These are phyloP conservation scores for Barnettozyma pratensis DNA, from an alignment of 805 yeast genomes.

Conservation along the genomic window DNA sequence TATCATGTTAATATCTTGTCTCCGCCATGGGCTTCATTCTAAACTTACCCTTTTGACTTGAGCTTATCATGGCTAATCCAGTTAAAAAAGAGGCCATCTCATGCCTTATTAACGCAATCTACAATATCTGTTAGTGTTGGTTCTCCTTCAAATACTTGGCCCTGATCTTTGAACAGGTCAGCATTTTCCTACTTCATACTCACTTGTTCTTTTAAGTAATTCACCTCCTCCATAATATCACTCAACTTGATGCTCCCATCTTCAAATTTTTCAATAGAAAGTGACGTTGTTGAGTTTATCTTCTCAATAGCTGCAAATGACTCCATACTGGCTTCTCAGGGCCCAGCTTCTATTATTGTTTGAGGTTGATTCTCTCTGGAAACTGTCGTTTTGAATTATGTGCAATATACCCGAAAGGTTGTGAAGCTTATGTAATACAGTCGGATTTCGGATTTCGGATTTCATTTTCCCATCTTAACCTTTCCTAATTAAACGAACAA, in stretches of 20 bases:
- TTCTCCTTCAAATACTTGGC: too few relatives aligned
- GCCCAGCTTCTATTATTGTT: too few relatives aligned
- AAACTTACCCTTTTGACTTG: slow-evolving; percentile 19
- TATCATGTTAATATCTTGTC: neutral
- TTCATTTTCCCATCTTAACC: too few relatives aligned
- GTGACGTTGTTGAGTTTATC: slow-evolving; percentile 17
- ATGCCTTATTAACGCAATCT: slow-evolving; percentile 31
- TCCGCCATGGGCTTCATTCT: too few relatives aligned
- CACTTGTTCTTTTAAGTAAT: slow-evolving; percentile 27
- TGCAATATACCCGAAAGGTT: too few relatives aligned
- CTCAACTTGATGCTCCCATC: slow-evolving; percentile 33
- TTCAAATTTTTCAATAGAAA: slow-evolving; percentile 36
- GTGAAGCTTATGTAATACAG: too few relatives aligned
- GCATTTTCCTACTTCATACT: slow-evolving; percentile 3
- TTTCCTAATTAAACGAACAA: too few relatives aligned
- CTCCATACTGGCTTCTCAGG: slow-evolving; percentile 18
- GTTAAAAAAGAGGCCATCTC: slow-evolving; percentile 34
- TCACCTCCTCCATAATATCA: slow-evolving; percentile 32
- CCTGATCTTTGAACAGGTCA: too few relatives aligned
- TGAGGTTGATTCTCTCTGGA: too few relatives aligned
- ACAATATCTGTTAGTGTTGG: neutral
- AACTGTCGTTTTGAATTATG: too few relatives aligned
- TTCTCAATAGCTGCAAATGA: slow-evolving; percentile 25
- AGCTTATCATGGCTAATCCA: slow-evolving; percentile 37
- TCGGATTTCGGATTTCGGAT: too few relatives aligned